These are phyloP conservation scores for Lepidium aucheri DNA, from an alignment of 345 rosid genomes.

Conservation along the genomic window DNA sequence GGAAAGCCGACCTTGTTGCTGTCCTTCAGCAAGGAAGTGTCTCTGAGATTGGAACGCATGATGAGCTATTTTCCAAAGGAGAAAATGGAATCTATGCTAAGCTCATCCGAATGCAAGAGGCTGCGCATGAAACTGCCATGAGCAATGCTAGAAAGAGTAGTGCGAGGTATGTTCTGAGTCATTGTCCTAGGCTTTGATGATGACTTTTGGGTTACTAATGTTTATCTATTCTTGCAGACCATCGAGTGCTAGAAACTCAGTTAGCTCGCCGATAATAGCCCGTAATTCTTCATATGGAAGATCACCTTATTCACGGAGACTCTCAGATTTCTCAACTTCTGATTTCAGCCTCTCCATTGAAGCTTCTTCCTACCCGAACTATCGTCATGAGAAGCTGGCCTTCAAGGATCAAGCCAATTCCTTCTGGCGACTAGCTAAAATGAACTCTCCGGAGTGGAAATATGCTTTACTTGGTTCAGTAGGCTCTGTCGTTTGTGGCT, in stretches of 20 bases:
- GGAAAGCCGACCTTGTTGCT: constrained; percentile 96
- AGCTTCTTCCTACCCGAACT: constrained; percentile 51
- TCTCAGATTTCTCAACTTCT: constrained; percentile 96
- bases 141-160: constrained; percentile 96
- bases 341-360: constrained; percentile 92
- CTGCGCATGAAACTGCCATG: constrained; percentile 90
- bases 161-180: constrained; percentile 52
- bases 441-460: constrained; percentile 97
- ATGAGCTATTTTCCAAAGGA: constrained; percentile 80
- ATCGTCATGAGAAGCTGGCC: constrained; percentile 77
- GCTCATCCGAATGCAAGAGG: constrained; percentile 92
- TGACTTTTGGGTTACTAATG: background rate
- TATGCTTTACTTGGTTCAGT: constrained; percentile 84
- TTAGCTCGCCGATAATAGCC: constrained; percentile 93
- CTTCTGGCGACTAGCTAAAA: constrained; percentile 93
- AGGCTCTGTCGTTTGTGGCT: constrained; percentile 84
- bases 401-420: constrained; percentile 97
- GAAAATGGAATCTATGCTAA: constrained; percentile 88
- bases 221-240: constrained; percentile 56
- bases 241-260: constrained; percentile 95
- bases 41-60: constrained; percentile 85
- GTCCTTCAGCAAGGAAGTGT: constrained; percentile 96
- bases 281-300: constrained; percentile 94
- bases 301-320: constrained; percentile 89
- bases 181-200: background rate